Evolutionary conservation across 306 rosid genomes (phyloP), one percentile per base, ranked within the genome.

Genomic region (Vigna radiata): DNA sequence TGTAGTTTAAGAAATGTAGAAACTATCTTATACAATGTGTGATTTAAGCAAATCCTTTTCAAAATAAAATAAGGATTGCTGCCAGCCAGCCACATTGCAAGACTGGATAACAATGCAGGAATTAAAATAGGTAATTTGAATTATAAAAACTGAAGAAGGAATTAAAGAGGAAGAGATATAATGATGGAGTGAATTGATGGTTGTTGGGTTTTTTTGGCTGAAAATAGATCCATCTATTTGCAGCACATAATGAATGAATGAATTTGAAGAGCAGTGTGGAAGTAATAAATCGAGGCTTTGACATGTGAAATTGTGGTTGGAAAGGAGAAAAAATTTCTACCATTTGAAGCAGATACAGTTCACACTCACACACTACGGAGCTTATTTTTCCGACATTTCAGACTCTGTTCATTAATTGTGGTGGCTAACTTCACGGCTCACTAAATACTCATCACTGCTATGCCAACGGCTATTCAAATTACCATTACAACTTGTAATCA

Each of bases 361-460:
- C 62, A 62, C 62, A 79, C 37, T 48, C 62, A 62, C 62, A 79
- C 37, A 33, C 19, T 1, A 15, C 3, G 13, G 8, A 50, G 3
- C 58, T 21, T 46, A 11, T 53, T 19, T 68, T 43, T 23, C 6
- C 4, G 36, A 10, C 53, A n/a, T 13, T 61, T 43, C 8, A 37
- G 44, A 25, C 23, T 67, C 4, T 36, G 19, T n/a, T 50, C 81
- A 73, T 89, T 73, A 81, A 85, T 88, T 81, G 71, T 9, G 72
- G 39, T 78, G 8, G 14, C 83, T 66, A 79, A 84, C 74, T 79
- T 60, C 63, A 81, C 89, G 88, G 90, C 90, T 75, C 84, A 83
- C 80, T 59, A 33, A 85, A 81, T 72, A 31, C 78, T 66, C 27
- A 18, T 55, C 68, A 79, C 82, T 63, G 73, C 69, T 39, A 19